Evolutionary conservation across 768 basidiomycete genomes (phyloP).

Genomic region (Xanthoconium stramineum): DNA sequence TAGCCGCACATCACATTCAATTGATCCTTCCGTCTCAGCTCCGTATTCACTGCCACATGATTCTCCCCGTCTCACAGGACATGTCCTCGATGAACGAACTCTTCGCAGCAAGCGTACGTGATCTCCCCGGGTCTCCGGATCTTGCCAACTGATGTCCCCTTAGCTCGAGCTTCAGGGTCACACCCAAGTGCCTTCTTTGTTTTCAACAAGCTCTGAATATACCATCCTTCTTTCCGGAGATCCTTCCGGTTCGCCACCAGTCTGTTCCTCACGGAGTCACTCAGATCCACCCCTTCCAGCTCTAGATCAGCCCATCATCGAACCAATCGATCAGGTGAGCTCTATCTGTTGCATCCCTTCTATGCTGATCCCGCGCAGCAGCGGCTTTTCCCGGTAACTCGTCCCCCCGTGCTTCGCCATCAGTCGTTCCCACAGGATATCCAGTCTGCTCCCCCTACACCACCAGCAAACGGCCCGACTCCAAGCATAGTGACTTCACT

Average conservation of each 20-base stretch:
- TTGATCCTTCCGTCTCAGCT: slow-evolving; percentile 37
- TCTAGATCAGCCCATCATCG: slow-evolving; percentile 10
- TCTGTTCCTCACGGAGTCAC: neutral
- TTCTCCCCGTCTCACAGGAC: slow-evolving; percentile 45
- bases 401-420: slow-evolving; percentile 25
- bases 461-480: slow-evolving; percentile 24
- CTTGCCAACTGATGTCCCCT: neutral
- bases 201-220: slow-evolving; percentile 37
- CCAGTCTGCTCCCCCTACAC: slow-evolving; percentile 12
- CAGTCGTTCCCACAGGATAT: slow-evolving; percentile 29
- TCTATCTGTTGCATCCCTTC: neutral
- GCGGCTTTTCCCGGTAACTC: neutral
- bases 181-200: slow-evolving; percentile 34
- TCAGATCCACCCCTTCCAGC: neutral
- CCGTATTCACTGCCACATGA: slow-evolving; percentile 56
- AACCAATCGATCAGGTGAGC: slow-evolving; percentile 14
- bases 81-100: slow-evolving; percentile 45
- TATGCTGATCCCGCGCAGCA: slow-evolving; percentile 12
- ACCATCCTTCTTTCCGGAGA: slow-evolving; percentile 45
- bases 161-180: slow-evolving; percentile 27
- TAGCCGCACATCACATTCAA: slow-evolving; percentile 1
- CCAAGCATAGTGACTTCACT: slow-evolving; percentile 60
- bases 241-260: slow-evolving; percentile 20
- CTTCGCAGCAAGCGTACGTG: slow-evolving; percentile 45
- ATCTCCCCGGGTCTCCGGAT: neutral